phyloP scores from a whole-genome alignment of 73 alveolate genomes.

The Paramecium octaurelia region DNA sequence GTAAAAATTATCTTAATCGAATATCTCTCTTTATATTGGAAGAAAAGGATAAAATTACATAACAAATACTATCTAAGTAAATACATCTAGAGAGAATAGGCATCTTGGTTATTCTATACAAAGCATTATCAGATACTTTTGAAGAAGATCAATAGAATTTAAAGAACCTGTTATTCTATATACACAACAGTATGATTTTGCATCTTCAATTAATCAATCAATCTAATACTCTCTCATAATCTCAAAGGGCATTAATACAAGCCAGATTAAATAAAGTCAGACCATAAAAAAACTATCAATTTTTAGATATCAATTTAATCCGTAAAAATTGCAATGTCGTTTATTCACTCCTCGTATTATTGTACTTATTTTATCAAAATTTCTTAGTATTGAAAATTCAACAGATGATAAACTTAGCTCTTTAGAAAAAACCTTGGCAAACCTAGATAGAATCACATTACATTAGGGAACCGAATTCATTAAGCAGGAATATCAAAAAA shows the following conservation, averaged over 20 bases:
- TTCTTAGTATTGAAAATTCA: constrained; percentile 4
- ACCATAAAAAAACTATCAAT: not conserved
- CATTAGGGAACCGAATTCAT: not conserved
- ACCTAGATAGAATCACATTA: not conserved
- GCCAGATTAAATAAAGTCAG: not conserved
- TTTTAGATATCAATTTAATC: not conserved
- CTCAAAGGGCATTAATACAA: not conserved
- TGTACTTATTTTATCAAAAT: not conserved
- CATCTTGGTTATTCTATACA: not conserved
- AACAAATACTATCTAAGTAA: not conserved
- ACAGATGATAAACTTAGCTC: not conserved
- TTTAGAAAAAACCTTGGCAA: not conserved
- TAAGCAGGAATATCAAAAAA: not conserved
- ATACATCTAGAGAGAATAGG: constrained; percentile 18
- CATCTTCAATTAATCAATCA: not conserved
- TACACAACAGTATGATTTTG: constrained; percentile 3
- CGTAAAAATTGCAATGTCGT: constrained; percentile 19
- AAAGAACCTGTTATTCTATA: not conserved
- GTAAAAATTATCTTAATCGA: not conserved
- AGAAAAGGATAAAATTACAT: not conserved
- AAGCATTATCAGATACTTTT: not conserved
- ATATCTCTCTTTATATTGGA: not conserved
- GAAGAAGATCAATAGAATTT: not conserved
- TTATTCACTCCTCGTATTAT: not conserved
- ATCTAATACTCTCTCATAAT: not conserved